Percentiles rank a stretch among this genome's conserved stretches.
These are phyloP conservation scores for Penicillium lagena DNA, from an alignment of 495 filamentous ascomycete species.

Conservation along the genomic window DNA sequence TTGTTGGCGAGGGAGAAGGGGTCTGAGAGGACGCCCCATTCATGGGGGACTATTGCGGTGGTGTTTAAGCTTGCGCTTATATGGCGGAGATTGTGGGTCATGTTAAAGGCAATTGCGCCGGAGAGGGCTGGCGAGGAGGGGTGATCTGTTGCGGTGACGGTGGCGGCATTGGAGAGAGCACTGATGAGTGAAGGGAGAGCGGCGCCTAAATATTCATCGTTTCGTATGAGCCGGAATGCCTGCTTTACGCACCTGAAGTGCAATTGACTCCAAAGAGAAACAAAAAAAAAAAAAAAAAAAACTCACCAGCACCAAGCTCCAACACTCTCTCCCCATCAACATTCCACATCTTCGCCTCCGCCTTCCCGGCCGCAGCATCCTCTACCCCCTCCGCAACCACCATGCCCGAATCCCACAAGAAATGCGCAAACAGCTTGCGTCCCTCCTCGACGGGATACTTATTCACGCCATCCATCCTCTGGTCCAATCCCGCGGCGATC, in stretches of 20 bases:
- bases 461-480: constrained; percentile 11
- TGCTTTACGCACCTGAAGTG: no score
- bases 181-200: constrained; percentile 68
- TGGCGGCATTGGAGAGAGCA: constrained; percentile 53
- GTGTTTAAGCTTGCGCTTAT: constrained; percentile 4
- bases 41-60: constrained; percentile 45
- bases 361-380: constrained; percentile 1
- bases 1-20: constrained; percentile 44
- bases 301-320: constrained; percentile 57
- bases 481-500: constrained; percentile 9
- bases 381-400: constrained; percentile 66
- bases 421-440: constrained; percentile 68
- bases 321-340: constrained; percentile 47
- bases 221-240: neutral
- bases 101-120: constrained; percentile 55
- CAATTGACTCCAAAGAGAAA: neutral
- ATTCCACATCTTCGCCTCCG: constrained; percentile 34
- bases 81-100: constrained; percentile 42
- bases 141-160: constrained; percentile 71
- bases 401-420: constrained; percentile 79
- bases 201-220: constrained; percentile 46
- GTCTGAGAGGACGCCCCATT: constrained; percentile 62
- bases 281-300: neutral
- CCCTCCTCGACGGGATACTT: constrained; percentile 39
- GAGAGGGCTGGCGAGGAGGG: constrained; percentile 61